Evolutionary conservation across 306 rosid genomes (phyloP).

Genomic region (Biancaea sappan): DNA sequence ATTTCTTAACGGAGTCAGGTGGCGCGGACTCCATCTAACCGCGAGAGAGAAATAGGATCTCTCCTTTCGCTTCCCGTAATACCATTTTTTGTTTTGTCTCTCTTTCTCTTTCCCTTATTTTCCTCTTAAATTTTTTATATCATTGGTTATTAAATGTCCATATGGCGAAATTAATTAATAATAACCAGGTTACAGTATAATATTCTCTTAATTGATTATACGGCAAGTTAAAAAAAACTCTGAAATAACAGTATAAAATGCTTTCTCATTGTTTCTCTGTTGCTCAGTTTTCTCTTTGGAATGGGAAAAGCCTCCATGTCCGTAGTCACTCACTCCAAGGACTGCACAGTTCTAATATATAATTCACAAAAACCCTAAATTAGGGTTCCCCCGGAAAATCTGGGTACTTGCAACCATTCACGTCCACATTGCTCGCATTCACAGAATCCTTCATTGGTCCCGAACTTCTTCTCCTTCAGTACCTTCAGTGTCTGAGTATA

Average conservation of each 20-base stretch:
- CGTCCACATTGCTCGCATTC: not conserved
- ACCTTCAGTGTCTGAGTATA: not conserved
- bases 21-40: not conserved
- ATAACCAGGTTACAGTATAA: not conserved
- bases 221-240: not conserved
- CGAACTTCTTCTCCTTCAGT: not conserved
- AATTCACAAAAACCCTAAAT: constrained; percentile 39
- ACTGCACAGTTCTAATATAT: not conserved
- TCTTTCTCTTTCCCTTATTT: too few relatives aligned
- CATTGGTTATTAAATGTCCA: not conserved
- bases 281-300: not conserved
- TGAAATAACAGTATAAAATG: not conserved
- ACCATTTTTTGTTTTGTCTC: not conserved
- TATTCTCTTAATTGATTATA: not conserved
- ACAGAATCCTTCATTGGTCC: not conserved
- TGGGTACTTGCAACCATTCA: not conserved
- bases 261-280: not conserved
- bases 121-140: not conserved
- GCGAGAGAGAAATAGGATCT: constrained; percentile 5
- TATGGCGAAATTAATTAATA: not conserved
- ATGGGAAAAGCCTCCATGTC: not conserved
- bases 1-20: not conserved
- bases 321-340: not conserved
- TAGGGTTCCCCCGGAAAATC: constrained; percentile 30
- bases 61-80: not conserved